Evolutionary conservation across 108 stramenopile genomes (phyloP).

Genomic region (Aurantiochytrium sp.): DNA sequence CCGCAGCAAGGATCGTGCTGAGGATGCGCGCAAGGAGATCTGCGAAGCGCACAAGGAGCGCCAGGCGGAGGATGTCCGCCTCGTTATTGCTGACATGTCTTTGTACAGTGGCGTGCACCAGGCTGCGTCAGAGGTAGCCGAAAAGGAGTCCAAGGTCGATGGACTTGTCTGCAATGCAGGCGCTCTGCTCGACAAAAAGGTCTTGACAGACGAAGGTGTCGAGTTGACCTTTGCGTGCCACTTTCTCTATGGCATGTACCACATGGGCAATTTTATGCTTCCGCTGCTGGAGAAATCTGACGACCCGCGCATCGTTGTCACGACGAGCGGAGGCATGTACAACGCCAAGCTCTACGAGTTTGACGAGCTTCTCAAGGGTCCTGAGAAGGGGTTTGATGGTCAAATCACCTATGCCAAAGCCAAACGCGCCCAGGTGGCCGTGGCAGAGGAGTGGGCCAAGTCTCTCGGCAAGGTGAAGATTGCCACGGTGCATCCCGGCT

Average conservation of each 20-base stretch:
- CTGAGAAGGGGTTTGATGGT: constrained; percentile 55
- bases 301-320: constrained; percentile 52
- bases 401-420: constrained; percentile 76
- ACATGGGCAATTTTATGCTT: constrained; percentile 61
- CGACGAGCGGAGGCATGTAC: constrained; percentile 75
- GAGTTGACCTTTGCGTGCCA: constrained; percentile 82
- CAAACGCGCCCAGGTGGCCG: constrained; percentile 78
- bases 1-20: constrained; percentile 69
- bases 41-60: constrained; percentile 29
- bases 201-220: constrained; percentile 65
- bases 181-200: constrained; percentile 68
- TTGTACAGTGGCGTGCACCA: constrained; percentile 55
- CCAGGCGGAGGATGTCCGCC: constrained; percentile 53
- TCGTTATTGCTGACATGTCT: constrained; percentile 56
- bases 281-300: constrained; percentile 50
- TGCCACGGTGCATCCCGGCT: constrained; percentile 50
- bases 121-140: constrained; percentile 49
- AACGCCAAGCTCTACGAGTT: constrained; percentile 71
- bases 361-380: constrained; percentile 57
- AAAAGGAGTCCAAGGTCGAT: constrained; percentile 61
- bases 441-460: constrained; percentile 54
- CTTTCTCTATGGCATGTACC: constrained; percentile 63
- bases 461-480: not conserved
- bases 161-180: constrained; percentile 84
- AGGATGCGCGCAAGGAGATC: constrained; percentile 66